A percentile compares a stretch with the other conserved stretches of the same genome.
Evolutionary conservation across 1,284 basidiomycete genomes (phyloP).

Genomic region (Peniophora sp.): DNA sequence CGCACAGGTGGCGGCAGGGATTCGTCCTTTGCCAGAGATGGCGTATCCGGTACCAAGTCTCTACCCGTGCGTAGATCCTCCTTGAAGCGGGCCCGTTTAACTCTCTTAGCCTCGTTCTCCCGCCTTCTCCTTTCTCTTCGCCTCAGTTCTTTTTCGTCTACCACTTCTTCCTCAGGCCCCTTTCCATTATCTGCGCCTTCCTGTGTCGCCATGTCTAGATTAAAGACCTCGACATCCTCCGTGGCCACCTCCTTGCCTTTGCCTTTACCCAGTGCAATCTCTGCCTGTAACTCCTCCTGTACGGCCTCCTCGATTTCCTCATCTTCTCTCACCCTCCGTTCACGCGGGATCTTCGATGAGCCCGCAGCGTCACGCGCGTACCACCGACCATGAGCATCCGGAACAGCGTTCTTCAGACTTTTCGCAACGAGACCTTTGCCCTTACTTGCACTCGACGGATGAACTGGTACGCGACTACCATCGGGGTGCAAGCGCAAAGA

Average conservation of each 20-base stretch:
- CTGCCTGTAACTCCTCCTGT: constrained; percentile 13
- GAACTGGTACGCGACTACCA: too few species aligned
- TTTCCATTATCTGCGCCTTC: not conserved
- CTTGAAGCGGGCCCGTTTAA: constrained; percentile 28
- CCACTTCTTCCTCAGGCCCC: constrained; percentile 13
- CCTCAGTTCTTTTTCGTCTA: constrained; percentile 2
- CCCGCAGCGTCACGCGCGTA: constrained; percentile 38
- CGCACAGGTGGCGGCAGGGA: constrained; percentile 42
- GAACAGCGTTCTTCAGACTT: not conserved
- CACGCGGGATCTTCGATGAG: constrained; percentile 7
- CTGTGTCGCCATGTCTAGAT: too few species aligned
- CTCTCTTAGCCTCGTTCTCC: constrained; percentile 19
- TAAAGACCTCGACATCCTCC: too few species aligned
- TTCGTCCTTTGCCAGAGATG: not conserved
- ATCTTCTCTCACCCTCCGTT: constrained; percentile 2
- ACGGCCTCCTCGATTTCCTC: constrained; percentile 13
- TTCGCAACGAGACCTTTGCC: too few species aligned
- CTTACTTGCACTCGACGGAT: too few species aligned
- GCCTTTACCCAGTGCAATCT: constrained; percentile 13
- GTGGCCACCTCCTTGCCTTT: constrained; percentile 6
- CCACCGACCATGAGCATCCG: constrained; percentile 35
- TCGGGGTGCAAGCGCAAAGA: too few species aligned
- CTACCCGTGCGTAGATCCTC: constrained; percentile 30
- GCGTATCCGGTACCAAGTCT: not conserved
- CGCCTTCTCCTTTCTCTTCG: constrained; percentile 10